Evolutionary conservation across 2,329 filamentous ascomycete species (phyloP).

Genomic region (Aspergillus latus): DNA sequence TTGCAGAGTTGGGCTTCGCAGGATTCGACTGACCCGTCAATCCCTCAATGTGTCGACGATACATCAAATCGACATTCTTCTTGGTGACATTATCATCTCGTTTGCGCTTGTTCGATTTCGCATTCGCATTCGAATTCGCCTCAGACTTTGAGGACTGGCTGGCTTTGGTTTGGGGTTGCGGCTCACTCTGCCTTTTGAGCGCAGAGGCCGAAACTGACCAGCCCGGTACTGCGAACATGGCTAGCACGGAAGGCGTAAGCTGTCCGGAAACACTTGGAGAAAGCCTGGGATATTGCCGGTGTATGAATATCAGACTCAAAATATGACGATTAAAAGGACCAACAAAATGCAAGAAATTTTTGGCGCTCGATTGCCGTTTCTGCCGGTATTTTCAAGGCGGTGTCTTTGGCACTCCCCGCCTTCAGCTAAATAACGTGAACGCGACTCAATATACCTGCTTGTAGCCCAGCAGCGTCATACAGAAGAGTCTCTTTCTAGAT

Average conservation of each 20-base stretch:
- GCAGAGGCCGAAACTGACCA: slow-evolving; percentile 77
- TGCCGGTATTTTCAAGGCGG: slow-evolving; percentile 6
- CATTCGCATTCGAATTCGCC: slow-evolving; percentile 19
- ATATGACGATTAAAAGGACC: background rate
- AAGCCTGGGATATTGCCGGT: background rate
- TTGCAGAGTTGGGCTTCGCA: slow-evolving; percentile 15
- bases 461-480: too few species aligned
- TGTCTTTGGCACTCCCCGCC: background rate
- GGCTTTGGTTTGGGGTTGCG: slow-evolving; percentile 59
- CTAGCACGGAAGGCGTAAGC: background rate
- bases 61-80: slow-evolving; percentile 74
- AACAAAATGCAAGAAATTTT: slow-evolving; percentile 9
- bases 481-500: too few species aligned
- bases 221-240: slow-evolving; percentile 87
- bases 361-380: background rate
- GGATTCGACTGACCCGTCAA: slow-evolving; percentile 39
- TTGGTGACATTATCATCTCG: slow-evolving; percentile 56
- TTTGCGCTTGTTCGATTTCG: slow-evolving; percentile 54
- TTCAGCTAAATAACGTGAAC: background rate
- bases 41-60: slow-evolving; percentile 75
- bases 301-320: background rate
- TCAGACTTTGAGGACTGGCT: slow-evolving; percentile 25
- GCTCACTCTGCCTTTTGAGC: slow-evolving; percentile 68
- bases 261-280: background rate
- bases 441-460: too few species aligned